These are phyloP conservation scores for Megacollybia platyphylla DNA, from an alignment of 1,284 basidiomycete species.

Conservation along the genomic window DNA sequence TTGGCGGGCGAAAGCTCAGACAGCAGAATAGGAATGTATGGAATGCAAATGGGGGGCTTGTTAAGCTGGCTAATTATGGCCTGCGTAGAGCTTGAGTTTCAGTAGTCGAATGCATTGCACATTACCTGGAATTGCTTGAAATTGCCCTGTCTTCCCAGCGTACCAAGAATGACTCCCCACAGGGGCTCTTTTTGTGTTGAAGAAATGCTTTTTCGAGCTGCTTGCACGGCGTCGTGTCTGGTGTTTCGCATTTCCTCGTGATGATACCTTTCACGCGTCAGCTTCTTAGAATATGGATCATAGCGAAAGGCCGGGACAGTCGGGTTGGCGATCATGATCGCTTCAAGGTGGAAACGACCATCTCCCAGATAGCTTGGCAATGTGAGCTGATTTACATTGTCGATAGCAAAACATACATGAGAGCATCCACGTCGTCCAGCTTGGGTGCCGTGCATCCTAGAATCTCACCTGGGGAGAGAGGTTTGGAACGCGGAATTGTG, in stretches of 20 bases:
- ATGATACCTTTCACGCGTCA: slow-evolving; percentile 88
- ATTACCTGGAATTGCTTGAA: slow-evolving; percentile 73
- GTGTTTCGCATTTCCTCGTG: slow-evolving; percentile 78
- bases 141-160: slow-evolving; percentile 90
- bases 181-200: slow-evolving; percentile 15
- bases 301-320: slow-evolving; percentile 94
- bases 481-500: slow-evolving; percentile 82
- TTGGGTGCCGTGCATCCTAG: slow-evolving; percentile 93
- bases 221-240: slow-evolving; percentile 68
- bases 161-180: slow-evolving; percentile 96
- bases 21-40: slow-evolving; percentile 81
- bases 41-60: slow-evolving; percentile 39
- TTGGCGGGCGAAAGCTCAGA: slow-evolving; percentile 96
- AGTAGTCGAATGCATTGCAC: slow-evolving; percentile 17
- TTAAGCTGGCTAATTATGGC: slow-evolving; percentile 20
- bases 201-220: slow-evolving; percentile 54
- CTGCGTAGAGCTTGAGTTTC: slow-evolving; percentile 10
- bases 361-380: slow-evolving; percentile 86
- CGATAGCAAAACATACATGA: slow-evolving; percentile 48
- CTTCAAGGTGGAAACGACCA: slow-evolving; percentile 95
- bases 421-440: slow-evolving; percentile 71
- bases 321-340: slow-evolving; percentile 99
- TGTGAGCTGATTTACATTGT: slow-evolving; percentile 5
- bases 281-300: slow-evolving; percentile 96
- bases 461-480: slow-evolving; percentile 93